These are phyloP conservation scores for Triticum timopheevii DNA, from an alignment of 176 grass and related monocot genomes.

Conservation along the genomic window DNA sequence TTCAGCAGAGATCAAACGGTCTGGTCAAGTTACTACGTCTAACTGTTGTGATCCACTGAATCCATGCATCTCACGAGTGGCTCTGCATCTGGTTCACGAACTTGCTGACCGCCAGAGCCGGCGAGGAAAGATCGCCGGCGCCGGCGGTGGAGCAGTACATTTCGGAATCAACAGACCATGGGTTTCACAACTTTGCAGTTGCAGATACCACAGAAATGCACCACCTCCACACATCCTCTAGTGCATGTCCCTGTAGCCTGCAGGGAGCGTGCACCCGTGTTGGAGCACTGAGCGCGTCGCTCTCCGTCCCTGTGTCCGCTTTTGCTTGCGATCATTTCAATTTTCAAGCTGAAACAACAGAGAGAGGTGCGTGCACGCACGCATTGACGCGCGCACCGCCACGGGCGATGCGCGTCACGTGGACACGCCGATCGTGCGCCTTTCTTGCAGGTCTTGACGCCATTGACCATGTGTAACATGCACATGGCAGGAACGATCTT, in stretches of 20 bases:
- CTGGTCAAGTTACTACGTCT: background rate
- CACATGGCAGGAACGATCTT: background rate
- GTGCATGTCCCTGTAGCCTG: background rate
- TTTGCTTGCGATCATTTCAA: background rate
- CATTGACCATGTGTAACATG: slow-evolving; percentile 8
- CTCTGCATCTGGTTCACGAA: background rate
- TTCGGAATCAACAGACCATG: background rate
- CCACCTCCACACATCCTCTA: background rate
- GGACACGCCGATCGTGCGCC: background rate
- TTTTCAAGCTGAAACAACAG: background rate
- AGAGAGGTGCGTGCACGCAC: background rate
- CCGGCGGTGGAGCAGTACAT: background rate
- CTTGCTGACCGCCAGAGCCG: background rate
- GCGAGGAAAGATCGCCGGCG: background rate
- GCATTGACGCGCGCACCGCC: background rate
- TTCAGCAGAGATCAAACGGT: slow-evolving; percentile 4
- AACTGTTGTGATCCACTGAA: background rate
- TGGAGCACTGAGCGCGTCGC: background rate
- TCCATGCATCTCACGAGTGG: background rate
- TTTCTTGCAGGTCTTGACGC: background rate
- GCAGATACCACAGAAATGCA: background rate
- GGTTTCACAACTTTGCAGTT: background rate
- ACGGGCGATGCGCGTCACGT: background rate
- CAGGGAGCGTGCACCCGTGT: background rate
- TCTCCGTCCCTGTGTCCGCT: background rate